phyloP scores from a whole-genome alignment of 2,329 filamentous ascomycete species.

The Fusarium odoratissimum region DNA sequence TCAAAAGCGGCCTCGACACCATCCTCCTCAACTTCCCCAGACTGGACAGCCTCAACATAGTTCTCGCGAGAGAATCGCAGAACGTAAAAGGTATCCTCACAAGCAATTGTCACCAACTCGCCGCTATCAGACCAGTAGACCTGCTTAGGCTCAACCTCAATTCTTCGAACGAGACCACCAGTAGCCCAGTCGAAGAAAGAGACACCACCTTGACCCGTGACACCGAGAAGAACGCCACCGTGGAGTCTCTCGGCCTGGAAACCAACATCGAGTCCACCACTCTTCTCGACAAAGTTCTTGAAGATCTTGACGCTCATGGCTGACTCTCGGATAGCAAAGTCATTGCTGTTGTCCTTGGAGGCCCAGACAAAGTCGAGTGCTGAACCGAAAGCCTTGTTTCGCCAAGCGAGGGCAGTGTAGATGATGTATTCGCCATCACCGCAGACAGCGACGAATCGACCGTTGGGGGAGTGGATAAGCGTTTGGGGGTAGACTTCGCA shows the following conservation, averaged over 20 bases:
- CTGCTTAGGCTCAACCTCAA: conserved; percentile 79
- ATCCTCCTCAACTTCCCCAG: conserved; percentile 85
- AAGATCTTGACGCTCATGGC: conserved; percentile 95
- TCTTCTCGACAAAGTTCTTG: conserved; percentile 96
- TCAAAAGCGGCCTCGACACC: conserved; percentile 97
- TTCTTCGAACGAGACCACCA: conserved; percentile 88
- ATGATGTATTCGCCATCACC: conserved; percentile 99
- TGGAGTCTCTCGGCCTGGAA: conserved; percentile 94
- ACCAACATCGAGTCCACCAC: conserved; percentile 88
- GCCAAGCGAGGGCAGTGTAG: conserved; percentile 94
- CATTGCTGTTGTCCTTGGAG: conserved; percentile 96
- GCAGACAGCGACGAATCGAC: conserved; percentile 82
- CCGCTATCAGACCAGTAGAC: conserved; percentile 99
- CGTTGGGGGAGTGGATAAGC: conserved; percentile 94
- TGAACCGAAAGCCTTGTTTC: conserved; percentile 97
- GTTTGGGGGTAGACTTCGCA: conserved; percentile 98
- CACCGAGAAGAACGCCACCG: conserved; percentile 90
- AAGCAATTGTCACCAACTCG: conserved; percentile 91
- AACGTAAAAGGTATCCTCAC: conserved; percentile 95
- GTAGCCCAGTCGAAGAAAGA: conserved; percentile 97
- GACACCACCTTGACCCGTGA: conserved; percentile 93
- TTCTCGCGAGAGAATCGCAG: conserved; percentile 90
- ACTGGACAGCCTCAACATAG: conserved; percentile 85
- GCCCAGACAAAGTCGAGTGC: conserved; percentile 98
- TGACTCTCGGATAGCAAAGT: conserved; percentile 97